Base-by-base conservation (phyloP, 1,284 basidiomycete species). In the Leucoagaricus sp. region DNA sequence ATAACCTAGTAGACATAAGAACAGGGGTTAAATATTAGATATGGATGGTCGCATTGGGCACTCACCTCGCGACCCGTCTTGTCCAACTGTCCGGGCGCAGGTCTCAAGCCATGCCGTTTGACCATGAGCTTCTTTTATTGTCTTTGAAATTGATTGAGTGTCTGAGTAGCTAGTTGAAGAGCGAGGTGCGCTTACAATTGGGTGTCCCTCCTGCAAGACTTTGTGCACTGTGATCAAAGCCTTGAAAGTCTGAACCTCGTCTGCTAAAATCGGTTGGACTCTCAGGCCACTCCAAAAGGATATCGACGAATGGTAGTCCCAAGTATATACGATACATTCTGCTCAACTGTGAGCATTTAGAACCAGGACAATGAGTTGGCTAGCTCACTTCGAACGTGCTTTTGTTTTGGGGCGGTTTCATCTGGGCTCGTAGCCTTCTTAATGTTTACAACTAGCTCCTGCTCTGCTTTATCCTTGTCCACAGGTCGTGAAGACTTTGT, bases 291-390 rank as follows among this genome's bases (percentile, higher is more conserved):
- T 94, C 96, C 96, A 98, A 68, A 98, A 96, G 6, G 94, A 95
- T 65, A 93, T 87, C 36, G 94, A 96, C n/a, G 93, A 91, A 69
- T 96, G 94, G 69, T 97, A 97, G 72, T 98, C 95, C 95, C 95
- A 97, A 13, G 95, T 97, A 73, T 95, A 98, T 31, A 98, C 93
- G 69, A 98, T 96, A 65, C 91, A 94, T 78, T 96, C 95, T 97
- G 70, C 29, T 28, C 15, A 31, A 26, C 8, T 12, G 23, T 52
- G 21, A 57, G 47, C 8, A 19, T 4, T 21, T 13, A 31, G 28
- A n/a, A 28, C 9, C 17, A n/a, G 21, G 33, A 19, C 29, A 17
- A 44, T 33, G 19, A 26, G 23, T 21, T 23, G 41, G 44, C 51
- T 25, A 52, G 83, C 93, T 70, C 72, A 96, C 94, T 96, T 70